Percentiles rank a stretch among this genome's conserved stretches.
Evolutionary conservation across 208 protist genomes (phyloP).

Genomic region (Crithidia bombi): DNA sequence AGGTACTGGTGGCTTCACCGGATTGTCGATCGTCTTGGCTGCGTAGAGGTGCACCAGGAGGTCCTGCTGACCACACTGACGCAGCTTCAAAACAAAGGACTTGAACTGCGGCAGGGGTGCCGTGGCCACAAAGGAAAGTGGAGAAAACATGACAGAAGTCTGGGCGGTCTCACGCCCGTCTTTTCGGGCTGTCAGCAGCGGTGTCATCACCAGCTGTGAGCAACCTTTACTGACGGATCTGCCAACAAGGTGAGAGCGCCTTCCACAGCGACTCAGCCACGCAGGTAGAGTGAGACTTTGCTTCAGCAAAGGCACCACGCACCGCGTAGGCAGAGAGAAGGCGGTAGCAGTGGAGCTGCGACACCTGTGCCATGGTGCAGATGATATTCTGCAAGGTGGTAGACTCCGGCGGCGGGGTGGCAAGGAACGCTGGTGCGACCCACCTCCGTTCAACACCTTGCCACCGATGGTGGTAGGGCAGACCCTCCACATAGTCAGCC

Average conservation of each 20-base stretch:
- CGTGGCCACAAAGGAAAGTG: not conserved
- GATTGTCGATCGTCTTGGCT: not conserved
- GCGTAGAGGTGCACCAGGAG: constrained; percentile 15
- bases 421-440: constrained; percentile 16
- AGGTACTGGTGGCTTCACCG: constrained; percentile 15
- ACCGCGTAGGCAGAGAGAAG: constrained; percentile 33
- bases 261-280: constrained; percentile 1
- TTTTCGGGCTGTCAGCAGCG: not conserved
- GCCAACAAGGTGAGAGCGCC: constrained; percentile 10
- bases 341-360: constrained; percentile 25
- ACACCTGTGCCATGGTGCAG: constrained; percentile 2
- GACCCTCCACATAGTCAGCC: not conserved
- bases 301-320: constrained; percentile 19
- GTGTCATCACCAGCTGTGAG: constrained; percentile 18
- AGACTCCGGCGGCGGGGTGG: not conserved
- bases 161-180: no score
- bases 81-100: not conserved
- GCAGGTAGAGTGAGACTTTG: not conserved
- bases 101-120: constrained; percentile 18
- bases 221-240: constrained; percentile 13
- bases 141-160: not conserved
- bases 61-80: not conserved
- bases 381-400: constrained; percentile 2
- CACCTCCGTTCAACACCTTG: constrained; percentile 13
- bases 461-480: constrained; percentile 19